Conservation (phyloP, 495 filamentous ascomycete genomes). For the Talaromyces stipitatus region DNA sequence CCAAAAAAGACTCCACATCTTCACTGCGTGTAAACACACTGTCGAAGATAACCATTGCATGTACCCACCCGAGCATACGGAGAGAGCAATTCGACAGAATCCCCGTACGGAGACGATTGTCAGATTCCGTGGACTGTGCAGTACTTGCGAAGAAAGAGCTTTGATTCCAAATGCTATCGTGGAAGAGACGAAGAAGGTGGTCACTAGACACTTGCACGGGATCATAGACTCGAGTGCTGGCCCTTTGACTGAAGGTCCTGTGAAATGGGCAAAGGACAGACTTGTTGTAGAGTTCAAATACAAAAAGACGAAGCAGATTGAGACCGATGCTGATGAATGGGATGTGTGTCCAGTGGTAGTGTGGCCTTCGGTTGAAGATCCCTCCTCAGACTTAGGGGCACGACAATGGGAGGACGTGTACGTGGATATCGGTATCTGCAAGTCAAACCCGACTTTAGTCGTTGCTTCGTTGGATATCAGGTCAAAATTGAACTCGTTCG, state of each 20-base stretch:
- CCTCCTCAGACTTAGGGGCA: too few relatives aligned
- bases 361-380: background rate
- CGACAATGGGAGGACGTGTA: background rate
- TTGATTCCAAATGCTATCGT: background rate
- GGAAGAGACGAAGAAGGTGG: background rate
- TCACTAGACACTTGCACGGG: background rate
- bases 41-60: background rate
- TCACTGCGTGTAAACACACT: background rate
- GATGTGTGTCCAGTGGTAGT: background rate
- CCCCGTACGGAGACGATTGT: background rate
- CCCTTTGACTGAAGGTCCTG: background rate
- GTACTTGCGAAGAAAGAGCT: background rate
- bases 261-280: background rate
- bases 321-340: background rate
- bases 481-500: background rate
- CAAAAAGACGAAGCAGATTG: background rate
- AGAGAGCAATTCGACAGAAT: background rate
- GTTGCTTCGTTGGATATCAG: background rate
- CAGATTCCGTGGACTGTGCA: background rate
- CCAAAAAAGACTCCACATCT: background rate
- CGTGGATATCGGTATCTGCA: background rate
- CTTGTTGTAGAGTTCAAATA: background rate
- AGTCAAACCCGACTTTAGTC: background rate
- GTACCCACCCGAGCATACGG: conserved; percentile 2
- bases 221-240: background rate